Percentiles rank a stretch among this genome's conserved stretches.
Conservation (phyloP, 106 monocot species). For the Dendrobium nobile region DNA sequence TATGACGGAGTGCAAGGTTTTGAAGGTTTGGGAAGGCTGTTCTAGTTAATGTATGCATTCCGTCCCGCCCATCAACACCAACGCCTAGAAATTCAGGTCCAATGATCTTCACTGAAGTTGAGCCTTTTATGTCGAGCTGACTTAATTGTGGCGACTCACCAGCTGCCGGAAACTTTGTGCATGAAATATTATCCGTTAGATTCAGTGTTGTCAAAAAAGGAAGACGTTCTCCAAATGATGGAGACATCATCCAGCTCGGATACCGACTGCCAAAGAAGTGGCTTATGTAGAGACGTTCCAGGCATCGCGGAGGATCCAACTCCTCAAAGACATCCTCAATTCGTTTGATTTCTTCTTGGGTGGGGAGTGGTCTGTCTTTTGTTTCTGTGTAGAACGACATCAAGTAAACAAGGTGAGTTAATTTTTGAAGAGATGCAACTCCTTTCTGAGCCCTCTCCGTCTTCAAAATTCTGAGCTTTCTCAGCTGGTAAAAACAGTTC, state of each 20-base stretch:
- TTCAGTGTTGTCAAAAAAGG: slow-evolving; percentile 3
- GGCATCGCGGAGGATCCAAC: slow-evolving; percentile 16
- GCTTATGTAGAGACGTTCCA: background rate
- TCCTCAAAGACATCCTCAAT: slow-evolving; percentile 15
- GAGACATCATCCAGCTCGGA: slow-evolving; percentile 22
- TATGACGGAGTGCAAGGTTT: background rate
- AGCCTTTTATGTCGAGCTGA: background rate
- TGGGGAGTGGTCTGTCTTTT: background rate
- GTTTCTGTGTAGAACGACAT: background rate
- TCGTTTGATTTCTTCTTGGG: background rate
- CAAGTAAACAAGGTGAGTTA: background rate
- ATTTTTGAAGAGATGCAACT: background rate
- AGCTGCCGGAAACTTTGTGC: slow-evolving; percentile 9
- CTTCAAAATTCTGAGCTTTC: background rate
- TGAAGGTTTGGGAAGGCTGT: slow-evolving; percentile 11
- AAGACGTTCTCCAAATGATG: background rate
- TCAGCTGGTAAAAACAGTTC: slow-evolving; percentile 2
- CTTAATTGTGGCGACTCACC: slow-evolving; percentile 8
- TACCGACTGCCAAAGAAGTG: slow-evolving; percentile 14
- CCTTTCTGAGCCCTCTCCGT: background rate
- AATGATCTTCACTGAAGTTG: slow-evolving; percentile 1
- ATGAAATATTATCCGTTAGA: background rate
- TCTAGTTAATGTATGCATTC: background rate
- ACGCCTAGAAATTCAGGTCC: background rate
- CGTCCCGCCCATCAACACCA: background rate